Conservation (phyloP, 352 stramenopile genomes). For the Pythium phragmitis region DNA sequence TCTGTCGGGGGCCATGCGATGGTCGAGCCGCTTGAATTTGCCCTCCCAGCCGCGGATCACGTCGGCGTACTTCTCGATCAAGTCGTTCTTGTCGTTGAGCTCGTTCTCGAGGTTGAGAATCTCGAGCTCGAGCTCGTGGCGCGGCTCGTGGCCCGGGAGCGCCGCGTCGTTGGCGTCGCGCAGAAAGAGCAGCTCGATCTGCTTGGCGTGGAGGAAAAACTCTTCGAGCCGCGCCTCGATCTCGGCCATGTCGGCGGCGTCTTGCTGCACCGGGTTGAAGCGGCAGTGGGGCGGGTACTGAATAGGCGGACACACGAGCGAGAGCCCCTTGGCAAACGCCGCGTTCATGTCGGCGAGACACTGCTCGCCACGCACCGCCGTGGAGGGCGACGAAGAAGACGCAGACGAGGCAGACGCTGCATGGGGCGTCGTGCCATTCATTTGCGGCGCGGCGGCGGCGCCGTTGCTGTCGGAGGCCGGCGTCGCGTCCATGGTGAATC, state of each 20-base stretch:
- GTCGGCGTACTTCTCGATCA: slow-evolving; percentile 84
- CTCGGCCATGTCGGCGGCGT: slow-evolving; percentile 74
- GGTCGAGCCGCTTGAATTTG: slow-evolving; percentile 81
- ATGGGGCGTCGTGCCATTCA: slow-evolving; percentile 4
- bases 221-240: slow-evolving; percentile 66
- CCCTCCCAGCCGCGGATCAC: slow-evolving; percentile 82
- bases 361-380: slow-evolving; percentile 26
- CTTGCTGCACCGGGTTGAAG: slow-evolving; percentile 81
- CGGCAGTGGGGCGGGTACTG: slow-evolving; percentile 82
- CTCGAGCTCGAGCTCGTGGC: slow-evolving; percentile 69
- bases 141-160: slow-evolving; percentile 19
- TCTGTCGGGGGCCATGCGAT: slow-evolving; percentile 57
- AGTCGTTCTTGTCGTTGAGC: slow-evolving; percentile 79
- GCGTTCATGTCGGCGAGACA: slow-evolving; percentile 72
- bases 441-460: slow-evolving; percentile 1
- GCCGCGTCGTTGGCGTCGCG: slow-evolving; percentile 28
- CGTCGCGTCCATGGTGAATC: neutral
- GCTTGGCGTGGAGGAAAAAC: slow-evolving; percentile 83
- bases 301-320: slow-evolving; percentile 74
- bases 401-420: neutral
- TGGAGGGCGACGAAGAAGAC: neutral
- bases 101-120: slow-evolving; percentile 74
- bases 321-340: slow-evolving; percentile 69
- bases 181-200: slow-evolving; percentile 76
- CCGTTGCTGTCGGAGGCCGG: neutral